Evolutionary conservation across 106 monocot species (phyloP), one percentile per base, ranked within the genome.

Genomic region (Cymbidium sinense): DNA sequence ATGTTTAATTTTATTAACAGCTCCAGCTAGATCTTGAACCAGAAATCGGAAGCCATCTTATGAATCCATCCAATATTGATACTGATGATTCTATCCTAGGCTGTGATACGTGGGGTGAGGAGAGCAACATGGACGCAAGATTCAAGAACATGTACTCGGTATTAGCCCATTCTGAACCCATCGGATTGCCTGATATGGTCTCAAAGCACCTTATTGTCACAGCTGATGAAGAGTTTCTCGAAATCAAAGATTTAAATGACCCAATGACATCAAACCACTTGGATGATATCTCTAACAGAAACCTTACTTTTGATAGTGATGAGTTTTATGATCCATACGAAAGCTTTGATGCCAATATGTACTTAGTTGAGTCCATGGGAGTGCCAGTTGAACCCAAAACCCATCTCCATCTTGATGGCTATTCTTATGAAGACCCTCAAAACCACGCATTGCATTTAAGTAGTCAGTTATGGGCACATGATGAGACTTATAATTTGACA

Each of bases 161-260:
- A 77, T 41, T 70, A 73, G 36, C 75, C 41, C 29, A 70, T 44
- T 41, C 47, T 5, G 73, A 73, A 67, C 82, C 78, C 67, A 50
- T 35, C 29, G 85, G 86, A 54, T 44, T 47, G 27, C 81, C 80
- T 37, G 78, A 82, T 18, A 21, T 81, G 25, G 44, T 70, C 54
- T 47, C 62, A 13, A 37, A 83, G 13, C 84, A 80, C 55, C 69
- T 8, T 25, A 71, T 79, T 51, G 30, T 69, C 35, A 27, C 4
- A 70, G 64, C 58, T 64, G 83, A 81, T 77, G 89, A 84, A 77
- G 94, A 91, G 47, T 91, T 89, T 62, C 61, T 95, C 15, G 91
- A 95, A 84, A 81, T 95, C 21, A 75, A 79, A 78, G 94, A 95
- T 82, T 83, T 95, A 29, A 65, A 29, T 76, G 86, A 88, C 35